phyloP scores from a whole-genome alignment of 78 protist genomes.

The Dictyostelium purpureum region DNA sequence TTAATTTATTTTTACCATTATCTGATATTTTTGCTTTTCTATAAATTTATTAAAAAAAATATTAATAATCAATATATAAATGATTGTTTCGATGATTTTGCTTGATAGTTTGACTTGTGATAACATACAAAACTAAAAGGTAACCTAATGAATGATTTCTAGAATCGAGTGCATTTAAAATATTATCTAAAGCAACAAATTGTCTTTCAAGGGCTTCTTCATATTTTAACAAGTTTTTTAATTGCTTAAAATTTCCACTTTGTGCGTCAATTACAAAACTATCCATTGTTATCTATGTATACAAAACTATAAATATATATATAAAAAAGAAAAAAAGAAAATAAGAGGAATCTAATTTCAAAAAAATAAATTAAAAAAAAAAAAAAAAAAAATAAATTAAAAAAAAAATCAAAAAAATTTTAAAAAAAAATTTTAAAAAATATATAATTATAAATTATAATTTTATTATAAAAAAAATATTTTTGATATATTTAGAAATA shows the following conservation, averaged over 20 bases:
- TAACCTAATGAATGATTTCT: slow-evolving; percentile 57
- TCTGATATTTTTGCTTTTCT: slow-evolving; percentile 52
- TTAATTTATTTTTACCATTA: background rate
- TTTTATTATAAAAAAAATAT: background rate
- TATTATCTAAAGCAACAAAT: background rate
- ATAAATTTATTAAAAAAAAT: background rate
- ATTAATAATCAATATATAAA: background rate
- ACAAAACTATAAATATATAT: too few species aligned
- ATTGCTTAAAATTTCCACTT: slow-evolving; percentile 1
- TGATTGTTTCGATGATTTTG: background rate
- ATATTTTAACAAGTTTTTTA: slow-evolving; percentile 10
- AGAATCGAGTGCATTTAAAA: slow-evolving; percentile 33
- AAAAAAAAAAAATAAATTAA: background rate
- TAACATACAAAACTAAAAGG: slow-evolving; percentile 68
- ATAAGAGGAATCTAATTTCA: background rate
- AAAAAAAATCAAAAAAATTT: too few species aligned
- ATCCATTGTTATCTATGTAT: slow-evolving; percentile 11
- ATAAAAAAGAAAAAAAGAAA: too few species aligned
- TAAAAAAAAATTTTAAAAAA: too few species aligned
- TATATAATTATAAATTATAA: too few species aligned
- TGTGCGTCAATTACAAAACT: slow-evolving; percentile 26
- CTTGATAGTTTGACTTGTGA: background rate
- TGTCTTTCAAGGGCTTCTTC: slow-evolving; percentile 42
- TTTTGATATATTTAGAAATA: background rate
- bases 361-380: background rate